Evolutionary conservation across 2,329 filamentous ascomycete genomes (phyloP).

Genomic region (Fusarium chaquense): DNA sequence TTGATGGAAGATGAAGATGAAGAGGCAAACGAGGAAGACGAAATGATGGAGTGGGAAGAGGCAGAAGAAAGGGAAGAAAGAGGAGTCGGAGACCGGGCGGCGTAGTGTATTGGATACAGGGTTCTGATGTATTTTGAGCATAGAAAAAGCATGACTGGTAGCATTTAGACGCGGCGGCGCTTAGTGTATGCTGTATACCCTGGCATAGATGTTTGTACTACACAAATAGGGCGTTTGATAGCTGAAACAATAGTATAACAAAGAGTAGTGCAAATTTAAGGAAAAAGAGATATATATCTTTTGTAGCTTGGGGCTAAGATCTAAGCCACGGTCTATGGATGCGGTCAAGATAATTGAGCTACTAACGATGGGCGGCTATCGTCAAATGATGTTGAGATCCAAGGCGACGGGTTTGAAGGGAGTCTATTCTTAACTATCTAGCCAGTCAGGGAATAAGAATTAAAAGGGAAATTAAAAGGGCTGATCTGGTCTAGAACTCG

Average conservation of each 20-base stretch:
- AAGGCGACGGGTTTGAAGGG: slow-evolving; percentile 8
- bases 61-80: neutral
- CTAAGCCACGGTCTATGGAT: slow-evolving; percentile 24
- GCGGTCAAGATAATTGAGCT: neutral
- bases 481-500: slow-evolving; percentile 35
- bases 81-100: neutral
- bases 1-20: neutral
- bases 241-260: slow-evolving; percentile 20
- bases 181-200: slow-evolving; percentile 20
- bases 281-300: slow-evolving; percentile 24
- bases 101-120: neutral
- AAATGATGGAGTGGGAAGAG: neutral
- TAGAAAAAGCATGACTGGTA: slow-evolving; percentile 17
- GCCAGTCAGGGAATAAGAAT: slow-evolving; percentile 9
- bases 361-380: slow-evolving; percentile 30
- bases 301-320: slow-evolving; percentile 21
- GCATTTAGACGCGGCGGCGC: slow-evolving; percentile 40
- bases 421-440: slow-evolving; percentile 32
- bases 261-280: slow-evolving; percentile 23
- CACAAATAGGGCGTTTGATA: slow-evolving; percentile 11
- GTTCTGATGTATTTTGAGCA: slow-evolving; percentile 6
- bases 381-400: slow-evolving; percentile 19
- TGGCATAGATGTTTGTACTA: slow-evolving; percentile 26
- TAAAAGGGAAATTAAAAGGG: slow-evolving; percentile 34
- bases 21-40: neutral